phyloP scores from a whole-genome alignment of 139 green algal species.

The Micromonas pusilla region DNA sequence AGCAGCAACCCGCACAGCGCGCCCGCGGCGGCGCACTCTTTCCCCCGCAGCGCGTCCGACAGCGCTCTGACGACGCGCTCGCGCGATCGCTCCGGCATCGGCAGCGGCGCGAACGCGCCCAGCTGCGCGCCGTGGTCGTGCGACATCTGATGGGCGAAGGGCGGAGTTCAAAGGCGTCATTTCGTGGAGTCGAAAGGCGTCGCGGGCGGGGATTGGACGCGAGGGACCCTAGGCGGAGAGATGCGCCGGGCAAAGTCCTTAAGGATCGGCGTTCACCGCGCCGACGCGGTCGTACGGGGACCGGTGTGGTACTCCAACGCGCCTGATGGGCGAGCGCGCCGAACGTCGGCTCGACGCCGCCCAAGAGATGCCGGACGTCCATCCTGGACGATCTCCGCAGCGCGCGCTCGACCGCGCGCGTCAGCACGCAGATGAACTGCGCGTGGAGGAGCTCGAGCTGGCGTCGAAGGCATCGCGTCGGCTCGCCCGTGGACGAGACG shows the following conservation, averaged over 20 bases:
- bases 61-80: constrained; percentile 24
- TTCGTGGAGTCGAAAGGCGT: too few species aligned
- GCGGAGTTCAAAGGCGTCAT: too few species aligned
- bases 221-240: too few species aligned
- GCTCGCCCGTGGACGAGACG: constrained; percentile 48
- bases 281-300: too few species aligned
- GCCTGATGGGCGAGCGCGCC: not conserved
- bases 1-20: not conserved
- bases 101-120: not conserved
- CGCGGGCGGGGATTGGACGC: too few species aligned
- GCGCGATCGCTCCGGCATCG: constrained; percentile 48
- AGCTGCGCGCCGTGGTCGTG: not conserved
- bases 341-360: not conserved
- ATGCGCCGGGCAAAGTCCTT: too few species aligned
- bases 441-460: constrained; percentile 58
- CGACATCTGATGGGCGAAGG: not conserved
- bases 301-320: too few species aligned
- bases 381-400: constrained; percentile 55
- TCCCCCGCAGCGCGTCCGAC: constrained; percentile 13
- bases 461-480: constrained; percentile 38
- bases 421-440: constrained; percentile 49
- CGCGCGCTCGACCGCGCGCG: constrained; percentile 52
- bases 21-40: too few species aligned
- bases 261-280: too few species aligned
- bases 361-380: constrained; percentile 40